These are phyloP conservation scores for Jatropha multifida DNA, from an alignment of 441 rosid genomes.

Conservation along the genomic window DNA sequence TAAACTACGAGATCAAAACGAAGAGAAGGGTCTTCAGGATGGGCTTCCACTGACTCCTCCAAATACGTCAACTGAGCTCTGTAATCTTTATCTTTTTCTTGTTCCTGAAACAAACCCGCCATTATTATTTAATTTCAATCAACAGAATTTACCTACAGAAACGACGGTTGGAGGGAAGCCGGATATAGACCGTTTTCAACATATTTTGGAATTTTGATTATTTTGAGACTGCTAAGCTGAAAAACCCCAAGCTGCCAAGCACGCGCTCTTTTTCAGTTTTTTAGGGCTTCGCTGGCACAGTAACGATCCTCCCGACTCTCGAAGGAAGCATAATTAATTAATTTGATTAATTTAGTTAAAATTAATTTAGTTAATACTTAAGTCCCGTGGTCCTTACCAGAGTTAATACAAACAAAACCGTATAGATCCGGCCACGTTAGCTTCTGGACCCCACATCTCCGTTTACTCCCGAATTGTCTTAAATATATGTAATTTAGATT, in stretches of 20 bases:
- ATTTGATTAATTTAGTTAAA: too few species aligned
- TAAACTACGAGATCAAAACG: slow-evolving; percentile 58
- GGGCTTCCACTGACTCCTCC: slow-evolving; percentile 53
- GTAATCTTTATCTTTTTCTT: slow-evolving; percentile 23
- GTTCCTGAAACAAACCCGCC: slow-evolving; percentile 20
- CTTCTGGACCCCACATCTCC: too few species aligned
- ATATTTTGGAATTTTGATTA: neutral
- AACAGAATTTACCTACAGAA: neutral
- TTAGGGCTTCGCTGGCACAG: too few species aligned
- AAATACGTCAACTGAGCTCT: slow-evolving; percentile 34
- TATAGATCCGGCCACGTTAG: too few species aligned
- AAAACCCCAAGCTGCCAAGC: slow-evolving; percentile 4
- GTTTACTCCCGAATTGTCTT: too few species aligned
- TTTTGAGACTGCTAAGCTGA: neutral
- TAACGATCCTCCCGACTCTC: too few species aligned
- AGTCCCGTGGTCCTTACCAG: too few species aligned
- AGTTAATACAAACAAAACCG: too few species aligned
- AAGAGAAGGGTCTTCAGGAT: slow-evolving; percentile 67
- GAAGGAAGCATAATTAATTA: too few species aligned
- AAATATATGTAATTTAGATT: too few species aligned
- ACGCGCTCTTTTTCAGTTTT: neutral
- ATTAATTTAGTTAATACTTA: too few species aligned
- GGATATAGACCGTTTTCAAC: slow-evolving; percentile 10
- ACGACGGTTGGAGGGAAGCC: neutral
- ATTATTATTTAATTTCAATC: neutral